Conservation (phyloP, 2,329 filamentous ascomycete genomes). For the Xylaria sp. region DNA sequence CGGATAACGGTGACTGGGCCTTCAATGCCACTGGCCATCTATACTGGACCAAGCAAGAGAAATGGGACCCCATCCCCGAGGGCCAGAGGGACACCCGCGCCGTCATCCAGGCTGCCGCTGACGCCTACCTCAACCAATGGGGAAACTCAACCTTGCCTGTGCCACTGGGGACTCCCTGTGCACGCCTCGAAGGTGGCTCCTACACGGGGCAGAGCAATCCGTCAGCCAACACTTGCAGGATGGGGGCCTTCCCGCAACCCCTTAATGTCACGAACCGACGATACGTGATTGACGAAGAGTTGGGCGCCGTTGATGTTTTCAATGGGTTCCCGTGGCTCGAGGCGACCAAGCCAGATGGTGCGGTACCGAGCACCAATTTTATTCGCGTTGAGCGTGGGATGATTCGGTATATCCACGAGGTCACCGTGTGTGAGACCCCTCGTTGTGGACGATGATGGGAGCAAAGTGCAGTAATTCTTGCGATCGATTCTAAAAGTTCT, state of each 20-base stretch:
- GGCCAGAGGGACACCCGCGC: constrained; percentile 44
- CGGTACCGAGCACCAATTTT: constrained; percentile 47
- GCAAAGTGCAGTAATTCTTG: no score
- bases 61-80: constrained; percentile 49
- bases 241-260: constrained; percentile 47
- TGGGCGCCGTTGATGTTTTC: constrained; percentile 48
- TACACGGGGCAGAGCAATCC: constrained; percentile 43
- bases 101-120: constrained; percentile 48
- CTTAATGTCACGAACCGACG: constrained; percentile 46
- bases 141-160: constrained; percentile 42
- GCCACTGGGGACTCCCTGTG: constrained; percentile 49
- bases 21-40: constrained; percentile 49
- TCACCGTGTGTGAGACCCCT: constrained; percentile 43
- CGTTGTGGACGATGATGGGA: constrained; percentile 41
- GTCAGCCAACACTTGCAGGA: constrained; percentile 45
- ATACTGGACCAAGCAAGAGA: constrained; percentile 46
- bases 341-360: constrained; percentile 39
- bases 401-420: constrained; percentile 49
- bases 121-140: constrained; percentile 49
- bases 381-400: constrained; percentile 47
- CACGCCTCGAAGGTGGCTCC: constrained; percentile 48
- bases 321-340: constrained; percentile 49
- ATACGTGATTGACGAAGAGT: constrained; percentile 49
- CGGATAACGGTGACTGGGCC: constrained; percentile 49
- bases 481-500: not conserved